Evolutionary conservation across 2,329 filamentous ascomycete species (phyloP), one percentile per base, ranked within the genome.

Genomic region (Myriosclerotinia curreyana): DNA sequence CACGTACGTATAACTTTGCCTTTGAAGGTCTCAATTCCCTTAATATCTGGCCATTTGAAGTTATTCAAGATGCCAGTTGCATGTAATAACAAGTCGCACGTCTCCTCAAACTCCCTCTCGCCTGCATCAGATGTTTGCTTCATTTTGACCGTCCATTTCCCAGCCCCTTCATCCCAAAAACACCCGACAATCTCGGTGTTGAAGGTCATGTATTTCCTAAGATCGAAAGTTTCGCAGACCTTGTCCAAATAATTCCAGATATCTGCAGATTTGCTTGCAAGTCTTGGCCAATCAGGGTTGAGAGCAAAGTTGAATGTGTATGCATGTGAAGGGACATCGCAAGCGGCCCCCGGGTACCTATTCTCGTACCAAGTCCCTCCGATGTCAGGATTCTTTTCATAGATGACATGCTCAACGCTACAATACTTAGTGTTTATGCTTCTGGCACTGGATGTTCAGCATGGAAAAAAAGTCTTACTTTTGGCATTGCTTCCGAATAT

Each of bases 251-350:
- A 83, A 7, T 65, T 75, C 77, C 80, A 76, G 34, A 86, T 83
- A 70, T 86, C 84, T 68, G 83, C 79, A 67, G 86, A 83, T 0
- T 80, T 80, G 0, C 84, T 82, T 66, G 83, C 85, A 60, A 82
- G 79, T 42, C 81, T 73, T 1, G 81, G 80, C 84, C 84, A 87
- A 66, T 82, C 77, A 2, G 82, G 76, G 58, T 85, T 85, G 64
- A 84, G 81, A 44, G 83, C 84, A 69, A 86, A 87, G n/a, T 81
- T 83, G 72, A 79, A 86, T 36, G 69, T 69, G 56, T 71, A 72
- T 8, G 66, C 65, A 54, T 73, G 69, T 36, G 69, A 70, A 22
- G 71, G 71, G 20, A 71, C 55, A 58, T 73, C 71, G 53, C 82
- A 85, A 62, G 79, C 78, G 66, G 81, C 83, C 17, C 82, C 82